Percentiles rank a stretch among this genome's conserved stretches.
Evolutionary conservation across 345 rosid species (phyloP).

Genomic region (Toxicodendron radicans): DNA sequence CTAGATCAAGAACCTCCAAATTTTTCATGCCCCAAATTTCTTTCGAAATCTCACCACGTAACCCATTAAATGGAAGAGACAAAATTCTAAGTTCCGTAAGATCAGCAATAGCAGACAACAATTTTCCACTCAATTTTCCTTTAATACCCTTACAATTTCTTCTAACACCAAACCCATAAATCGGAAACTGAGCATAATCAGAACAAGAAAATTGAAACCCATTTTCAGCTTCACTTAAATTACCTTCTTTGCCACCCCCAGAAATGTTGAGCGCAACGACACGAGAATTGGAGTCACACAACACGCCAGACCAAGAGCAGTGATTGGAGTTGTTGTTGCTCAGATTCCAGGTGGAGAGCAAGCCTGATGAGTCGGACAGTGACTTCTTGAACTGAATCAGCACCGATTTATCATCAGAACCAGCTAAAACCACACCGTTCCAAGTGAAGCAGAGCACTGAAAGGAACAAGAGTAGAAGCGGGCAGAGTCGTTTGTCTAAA

Average conservation of each 20-base stretch:
- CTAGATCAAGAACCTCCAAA: conserved; percentile 87
- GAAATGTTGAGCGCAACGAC: conserved; percentile 74
- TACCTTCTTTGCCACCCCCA: conserved; percentile 58
- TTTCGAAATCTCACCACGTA: conserved; percentile 60
- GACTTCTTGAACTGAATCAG: conserved; percentile 69
- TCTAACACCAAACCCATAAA: conserved; percentile 72
- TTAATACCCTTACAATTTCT: conserved; percentile 50
- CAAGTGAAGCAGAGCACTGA: conserved; percentile 23
- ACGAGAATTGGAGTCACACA: conserved; percentile 56
- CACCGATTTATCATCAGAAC: conserved; percentile 56
- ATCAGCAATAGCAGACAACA: conserved; percentile 49
- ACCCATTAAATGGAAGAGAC: conserved; percentile 77
- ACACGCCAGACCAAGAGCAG: conserved; percentile 74
- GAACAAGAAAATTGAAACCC: conserved; percentile 45
- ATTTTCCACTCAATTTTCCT: conserved; percentile 60
- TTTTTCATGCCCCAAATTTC: conserved; percentile 80
- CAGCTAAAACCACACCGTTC: conserved; percentile 28
- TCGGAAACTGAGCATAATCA: conserved; percentile 57
- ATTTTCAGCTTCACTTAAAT: conserved; percentile 26
- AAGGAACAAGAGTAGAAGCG: conserved; percentile 32
- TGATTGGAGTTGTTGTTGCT: conserved; percentile 36
- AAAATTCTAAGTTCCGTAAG: conserved; percentile 68
- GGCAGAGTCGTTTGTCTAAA: conserved; percentile 34
- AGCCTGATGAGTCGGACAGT: conserved; percentile 59
- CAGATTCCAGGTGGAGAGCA: conserved; percentile 62